These are phyloP conservation scores for Lasiosphaeriaceae sp. DNA, from an alignment of 495 filamentous ascomycete genomes.

Conservation along the genomic window DNA sequence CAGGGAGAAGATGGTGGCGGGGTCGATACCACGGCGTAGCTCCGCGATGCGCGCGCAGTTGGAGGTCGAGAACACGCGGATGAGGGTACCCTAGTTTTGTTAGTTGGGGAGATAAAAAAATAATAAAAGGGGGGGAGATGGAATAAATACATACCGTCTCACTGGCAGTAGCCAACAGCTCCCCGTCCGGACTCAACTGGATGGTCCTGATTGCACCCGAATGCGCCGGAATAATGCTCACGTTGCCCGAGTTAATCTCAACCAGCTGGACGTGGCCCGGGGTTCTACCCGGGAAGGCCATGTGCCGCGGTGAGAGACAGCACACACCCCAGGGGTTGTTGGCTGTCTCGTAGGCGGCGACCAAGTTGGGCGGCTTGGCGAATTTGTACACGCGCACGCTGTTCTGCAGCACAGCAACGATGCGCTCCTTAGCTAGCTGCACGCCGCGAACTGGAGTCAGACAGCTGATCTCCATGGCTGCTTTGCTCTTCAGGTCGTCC, in stretches of 20 bases:
- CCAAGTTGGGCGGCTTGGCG: constrained; percentile 66
- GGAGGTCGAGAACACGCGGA: constrained; percentile 74
- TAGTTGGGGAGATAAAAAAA: not conserved
- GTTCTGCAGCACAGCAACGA: constrained; percentile 78
- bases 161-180: constrained; percentile 84
- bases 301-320: constrained; percentile 63
- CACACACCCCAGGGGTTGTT: constrained; percentile 84
- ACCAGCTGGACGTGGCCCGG: constrained; percentile 90
- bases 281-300: constrained; percentile 81
- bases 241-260: constrained; percentile 72
- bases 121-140: not conserved
- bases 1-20: constrained; percentile 79
- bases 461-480: constrained; percentile 54
- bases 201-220: constrained; percentile 74
- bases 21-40: constrained; percentile 82
- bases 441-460: constrained; percentile 69
- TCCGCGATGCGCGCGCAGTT: constrained; percentile 79
- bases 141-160: constrained; percentile 58
- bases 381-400: constrained; percentile 80
- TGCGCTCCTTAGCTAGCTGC: constrained; percentile 69
- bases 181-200: constrained; percentile 72
- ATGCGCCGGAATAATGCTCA: constrained; percentile 94
- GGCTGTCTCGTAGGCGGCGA: constrained; percentile 76
- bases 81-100: constrained; percentile 66
- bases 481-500: constrained; percentile 80